Evolutionary conservation across 208 protist genomes (phyloP), one percentile per base, ranked within the genome.

Genomic region (Porcisia hertigi): DNA sequence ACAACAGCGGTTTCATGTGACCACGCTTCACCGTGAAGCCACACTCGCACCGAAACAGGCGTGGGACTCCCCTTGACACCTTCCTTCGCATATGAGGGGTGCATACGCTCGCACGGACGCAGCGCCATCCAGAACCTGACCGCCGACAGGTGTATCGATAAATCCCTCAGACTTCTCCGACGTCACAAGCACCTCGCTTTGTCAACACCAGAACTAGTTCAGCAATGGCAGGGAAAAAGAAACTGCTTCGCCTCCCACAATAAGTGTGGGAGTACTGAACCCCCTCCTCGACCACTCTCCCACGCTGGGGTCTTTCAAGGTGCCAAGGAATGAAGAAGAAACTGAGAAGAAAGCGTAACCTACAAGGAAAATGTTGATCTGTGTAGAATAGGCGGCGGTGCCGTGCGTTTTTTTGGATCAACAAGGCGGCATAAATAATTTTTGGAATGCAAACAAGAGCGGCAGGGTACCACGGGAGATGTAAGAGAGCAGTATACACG

Each of bases 1-100:
- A 60, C 76, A 53, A 89, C 63, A 14, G 66, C 62, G 12, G 86
- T 87, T 39, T 70, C 69, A 49, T 81, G 49, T 16, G 20, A 53
- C 14, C 45, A 57, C 20, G 66, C 54, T 16, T 84, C 79, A 34
- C 59, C 54, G 54, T 93, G 76, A 18, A 95, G 52, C 66, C 81
- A 85, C 58, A 84, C 70, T 3, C 70, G 69, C 25, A 95, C n/a
- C 20, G 41, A 18, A 7, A 47, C 2, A 47, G 20, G 41, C 18
- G 23, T 25, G 8, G 18, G 20, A 67, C 36, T 16, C 39, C 3
- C 39, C 20, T 18, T 16, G 20, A 8, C 62, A 18, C 7, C 16
- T 41, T 45, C 11, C 18, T 34, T 36, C 41, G 18, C 62, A 67
- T 36, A n/a, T n/a, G n/a, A n/a, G n/a, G n/a, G n/a, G n/a, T n/a